phyloP scores from a whole-genome alignment of 106 monocot species.

The Vanilla planifolia region DNA sequence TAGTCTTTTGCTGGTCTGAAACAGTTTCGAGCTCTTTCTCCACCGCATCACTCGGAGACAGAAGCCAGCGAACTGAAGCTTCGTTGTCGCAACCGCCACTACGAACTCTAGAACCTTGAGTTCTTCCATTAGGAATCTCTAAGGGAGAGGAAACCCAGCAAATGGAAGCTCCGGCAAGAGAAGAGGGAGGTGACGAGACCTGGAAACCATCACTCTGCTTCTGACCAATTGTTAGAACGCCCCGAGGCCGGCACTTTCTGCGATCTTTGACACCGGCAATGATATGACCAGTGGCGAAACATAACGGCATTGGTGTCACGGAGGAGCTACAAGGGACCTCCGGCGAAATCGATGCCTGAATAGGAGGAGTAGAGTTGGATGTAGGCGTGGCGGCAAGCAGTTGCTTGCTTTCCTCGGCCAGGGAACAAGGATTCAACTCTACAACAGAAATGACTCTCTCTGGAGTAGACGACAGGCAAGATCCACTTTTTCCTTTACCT shows the following conservation, averaged over 20 bases:
- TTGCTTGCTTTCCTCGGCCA: conserved; percentile 25
- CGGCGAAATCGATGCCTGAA: conserved; percentile 81
- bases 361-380: conserved; percentile 63
- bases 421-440: conserved; percentile 1
- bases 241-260: conserved; percentile 80
- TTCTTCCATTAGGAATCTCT: background rate
- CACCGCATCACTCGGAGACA: conserved; percentile 14
- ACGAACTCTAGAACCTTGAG: conserved; percentile 6
- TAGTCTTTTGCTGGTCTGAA: background rate
- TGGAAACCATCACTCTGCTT: conserved; percentile 5
- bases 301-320: conserved; percentile 46
- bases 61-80: conserved; percentile 58
- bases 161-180: conserved; percentile 53
- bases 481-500: conserved; percentile 12
- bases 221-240: conserved; percentile 54
- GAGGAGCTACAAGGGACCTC: conserved; percentile 42
- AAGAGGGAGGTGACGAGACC: conserved; percentile 22
- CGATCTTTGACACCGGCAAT: conserved; percentile 66
- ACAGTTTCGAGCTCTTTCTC: background rate
- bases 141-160: conserved; percentile 67
- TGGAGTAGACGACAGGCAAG: conserved; percentile 15
- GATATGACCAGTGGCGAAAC: conserved; percentile 85
- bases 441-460: conserved; percentile 14
- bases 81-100: conserved; percentile 22
- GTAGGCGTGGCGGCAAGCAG: conserved; percentile 22